Evolutionary conservation across 225 moss, liverwort and hornwort species (phyloP), one percentile per base, ranked within the genome.

Genomic region (Bryum argenteum): DNA sequence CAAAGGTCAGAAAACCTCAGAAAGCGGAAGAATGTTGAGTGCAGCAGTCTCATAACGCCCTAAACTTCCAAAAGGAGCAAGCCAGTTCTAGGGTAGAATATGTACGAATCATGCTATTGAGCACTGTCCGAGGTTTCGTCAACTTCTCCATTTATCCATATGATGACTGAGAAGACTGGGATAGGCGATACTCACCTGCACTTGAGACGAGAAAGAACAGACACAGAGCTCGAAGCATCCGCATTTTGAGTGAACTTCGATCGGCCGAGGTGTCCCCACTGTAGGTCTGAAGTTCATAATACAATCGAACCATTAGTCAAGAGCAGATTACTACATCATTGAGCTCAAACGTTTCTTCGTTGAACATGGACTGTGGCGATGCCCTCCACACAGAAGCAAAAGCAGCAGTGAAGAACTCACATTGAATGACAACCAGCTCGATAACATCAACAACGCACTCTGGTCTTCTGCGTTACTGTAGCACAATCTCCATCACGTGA

Each of bases 141-240:
- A 44, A 63, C 58, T 72, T 63, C 17, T 74, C 66, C 11, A n/a
- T 33, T n/a, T n/a, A 61, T 18, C 39, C 61, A 9, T 5, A 21
- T 3, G 16, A 58, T 22, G 15, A 7, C 21, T 8, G 9, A 33
- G 2, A n/a, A 0, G 0, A 39, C 2, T 4, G 26, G 23, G 24
- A 16, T 12, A 7, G 18, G 1, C 33, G 33, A 33, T 28, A 1
- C 2, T 47, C 47, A 83, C 83, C 83, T 72, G 83, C 72, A 37
- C 54, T 72, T 2, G 76, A 65, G 41, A 72, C 33, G 54, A 83
- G 60, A 54, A 83, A n/a, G 65, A 83, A 41, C 0, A 72, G 0
- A 50, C 65, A 53, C 16, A 79, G 55, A 10, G 65, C 79, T 48
- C 55, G 76, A 28, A 83, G 59, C 15, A 65, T 11, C 22, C 53